Percentiles rank a stretch among this genome's conserved stretches.
Conservation (phyloP, 2,329 filamentous ascomycete genomes). For the Xylariaceae sp. region DNA sequence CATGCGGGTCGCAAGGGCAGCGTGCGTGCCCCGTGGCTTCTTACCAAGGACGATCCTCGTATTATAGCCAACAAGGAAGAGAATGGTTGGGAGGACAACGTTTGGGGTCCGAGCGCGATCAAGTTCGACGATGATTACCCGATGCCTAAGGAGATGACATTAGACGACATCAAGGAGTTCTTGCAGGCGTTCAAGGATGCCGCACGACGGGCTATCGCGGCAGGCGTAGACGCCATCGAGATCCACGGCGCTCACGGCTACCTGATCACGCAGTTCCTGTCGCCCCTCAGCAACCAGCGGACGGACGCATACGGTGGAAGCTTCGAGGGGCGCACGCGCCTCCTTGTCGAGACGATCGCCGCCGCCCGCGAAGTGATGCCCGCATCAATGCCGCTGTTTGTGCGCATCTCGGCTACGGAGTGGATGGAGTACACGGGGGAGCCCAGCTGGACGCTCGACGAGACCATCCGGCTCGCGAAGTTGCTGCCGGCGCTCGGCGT, state of each 20-base stretch:
- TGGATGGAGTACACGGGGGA: conserved; percentile 57
- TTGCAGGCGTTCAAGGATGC: conserved; percentile 36
- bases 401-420: conserved; percentile 63
- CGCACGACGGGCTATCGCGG: conserved; percentile 39
- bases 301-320: conserved; percentile 64
- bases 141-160: conserved; percentile 56
- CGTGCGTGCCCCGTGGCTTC: conserved; percentile 62
- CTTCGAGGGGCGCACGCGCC: conserved; percentile 66
- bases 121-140: conserved; percentile 53
- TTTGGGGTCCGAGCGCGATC: conserved; percentile 53
- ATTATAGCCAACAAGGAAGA: conserved; percentile 30
- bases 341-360: conserved; percentile 65
- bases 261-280: conserved; percentile 66
- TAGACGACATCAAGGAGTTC: conserved; percentile 35
- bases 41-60: conserved; percentile 42
- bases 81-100: conserved; percentile 38
- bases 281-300: conserved; percentile 63
- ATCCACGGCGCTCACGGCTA: conserved; percentile 81
- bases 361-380: conserved; percentile 59
- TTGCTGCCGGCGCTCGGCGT: conserved; percentile 69
- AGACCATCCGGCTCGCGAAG: conserved; percentile 63
- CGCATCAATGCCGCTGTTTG: conserved; percentile 60
- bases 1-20: conserved; percentile 73
- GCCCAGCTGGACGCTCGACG: conserved; percentile 63
- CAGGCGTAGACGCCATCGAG: conserved; percentile 61